These are phyloP conservation scores for Lepidopterella palustris DNA, from an alignment of 495 filamentous ascomycete genomes.

Conservation along the genomic window DNA sequence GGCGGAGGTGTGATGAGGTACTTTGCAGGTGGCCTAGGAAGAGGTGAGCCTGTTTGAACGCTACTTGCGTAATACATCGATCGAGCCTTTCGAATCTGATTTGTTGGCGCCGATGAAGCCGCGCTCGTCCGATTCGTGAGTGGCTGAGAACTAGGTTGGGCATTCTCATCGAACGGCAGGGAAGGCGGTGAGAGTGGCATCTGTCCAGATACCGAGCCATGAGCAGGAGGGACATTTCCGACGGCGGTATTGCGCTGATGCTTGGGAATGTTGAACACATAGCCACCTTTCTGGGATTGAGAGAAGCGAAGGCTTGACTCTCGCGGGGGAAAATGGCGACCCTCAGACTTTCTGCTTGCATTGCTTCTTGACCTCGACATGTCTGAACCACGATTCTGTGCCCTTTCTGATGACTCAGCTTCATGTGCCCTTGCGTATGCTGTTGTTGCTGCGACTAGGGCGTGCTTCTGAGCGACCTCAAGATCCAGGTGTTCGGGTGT, in stretches of 20 bases:
- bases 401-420: neutral
- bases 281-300: conserved; percentile 5
- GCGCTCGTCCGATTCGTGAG: conserved; percentile 8
- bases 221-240: conserved; percentile 13
- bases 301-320: conserved; percentile 19
- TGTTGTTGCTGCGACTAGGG: conserved; percentile 32
- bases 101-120: conserved; percentile 7
- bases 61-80: conserved; percentile 30
- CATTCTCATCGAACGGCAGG: conserved; percentile 16
- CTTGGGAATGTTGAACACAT: neutral
- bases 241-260: neutral
- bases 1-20: conserved; percentile 21
- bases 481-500: conserved; percentile 25
- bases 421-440: conserved; percentile 31
- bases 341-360: conserved; percentile 25
- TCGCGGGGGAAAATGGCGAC: conserved; percentile 24
- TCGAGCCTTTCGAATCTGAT: conserved; percentile 25
- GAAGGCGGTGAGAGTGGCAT: conserved; percentile 2
- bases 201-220: neutral
- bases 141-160: conserved; percentile 19
- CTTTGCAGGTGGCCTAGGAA: conserved; percentile 18
- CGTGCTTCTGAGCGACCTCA: conserved; percentile 30
- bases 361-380: conserved; percentile 18
- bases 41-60: conserved; percentile 23
- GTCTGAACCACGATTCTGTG: conserved; percentile 4